Evolutionary conservation across 805 yeast species (phyloP).

Genomic region (Naumovozyma baii): DNA sequence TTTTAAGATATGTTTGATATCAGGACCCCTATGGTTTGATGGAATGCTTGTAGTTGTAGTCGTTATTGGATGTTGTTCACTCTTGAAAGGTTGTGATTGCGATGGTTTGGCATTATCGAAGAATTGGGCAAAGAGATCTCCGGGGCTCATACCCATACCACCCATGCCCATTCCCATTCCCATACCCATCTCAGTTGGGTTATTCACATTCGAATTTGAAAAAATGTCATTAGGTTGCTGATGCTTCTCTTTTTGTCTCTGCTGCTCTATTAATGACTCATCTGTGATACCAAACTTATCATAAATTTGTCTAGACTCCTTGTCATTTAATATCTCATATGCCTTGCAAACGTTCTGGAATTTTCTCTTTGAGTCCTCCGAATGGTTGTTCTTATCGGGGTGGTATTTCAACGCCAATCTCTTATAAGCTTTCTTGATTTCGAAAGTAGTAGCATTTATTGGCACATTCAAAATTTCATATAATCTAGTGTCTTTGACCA

Average conservation of each 20-base stretch:
- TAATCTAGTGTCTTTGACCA: constrained; percentile 7
- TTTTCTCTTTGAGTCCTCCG: constrained; percentile 40
- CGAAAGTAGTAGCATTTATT: constrained; percentile 37
- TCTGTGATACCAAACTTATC: constrained; percentile 40
- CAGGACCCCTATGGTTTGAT: constrained; percentile 38
- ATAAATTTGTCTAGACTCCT: constrained; percentile 37
- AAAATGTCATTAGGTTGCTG: constrained; percentile 3
- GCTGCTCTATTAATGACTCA: constrained; percentile 11
- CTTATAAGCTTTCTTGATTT: constrained; percentile 49
- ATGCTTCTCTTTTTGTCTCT: background rate
- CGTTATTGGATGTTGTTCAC: background rate
- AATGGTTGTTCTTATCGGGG: constrained; percentile 52
- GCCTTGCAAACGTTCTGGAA: constrained; percentile 60
- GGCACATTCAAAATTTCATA: constrained; percentile 53
- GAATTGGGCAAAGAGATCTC: constrained; percentile 25
- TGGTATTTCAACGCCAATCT: constrained; percentile 45
- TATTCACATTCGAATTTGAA: no score
- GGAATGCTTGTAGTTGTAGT: no score
- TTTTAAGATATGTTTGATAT: constrained; percentile 46
- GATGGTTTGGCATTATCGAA: constrained; percentile 10
- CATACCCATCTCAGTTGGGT: no score
- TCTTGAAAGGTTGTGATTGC: background rate
- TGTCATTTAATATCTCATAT: constrained; percentile 50
- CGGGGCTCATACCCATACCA: constrained; percentile 16
- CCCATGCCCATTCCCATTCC: constrained; percentile 4